Evolutionary conservation across 805 yeast genomes (phyloP).

Genomic region (Deakozyma indianensis): DNA sequence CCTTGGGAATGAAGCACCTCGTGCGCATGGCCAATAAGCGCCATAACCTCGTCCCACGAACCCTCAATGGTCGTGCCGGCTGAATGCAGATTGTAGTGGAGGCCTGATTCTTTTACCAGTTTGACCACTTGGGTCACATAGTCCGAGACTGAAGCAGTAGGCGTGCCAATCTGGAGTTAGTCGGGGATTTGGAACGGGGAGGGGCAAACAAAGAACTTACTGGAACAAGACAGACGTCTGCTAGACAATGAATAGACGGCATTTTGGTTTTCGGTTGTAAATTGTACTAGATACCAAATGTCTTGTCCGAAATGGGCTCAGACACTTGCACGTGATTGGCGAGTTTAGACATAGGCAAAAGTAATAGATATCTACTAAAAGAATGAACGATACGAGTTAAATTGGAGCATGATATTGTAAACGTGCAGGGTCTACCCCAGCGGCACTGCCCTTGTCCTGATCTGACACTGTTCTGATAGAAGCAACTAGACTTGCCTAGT

Average conservation of each 20-base stretch:
- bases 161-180: slow-evolving; percentile 54
- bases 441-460: no score
- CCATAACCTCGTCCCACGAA: slow-evolving; percentile 83
- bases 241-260: slow-evolving; percentile 44
- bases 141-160: slow-evolving; percentile 62
- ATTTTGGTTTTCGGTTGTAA: background rate
- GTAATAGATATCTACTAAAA: no score
- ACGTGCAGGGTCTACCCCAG: no score
- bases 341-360: no score
- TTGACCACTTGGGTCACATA: slow-evolving; percentile 61
- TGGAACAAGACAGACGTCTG: slow-evolving; percentile 79
- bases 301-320: no score
- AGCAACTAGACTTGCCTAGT: no score
- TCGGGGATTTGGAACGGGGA: slow-evolving; percentile 1
- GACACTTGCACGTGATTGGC: no score
- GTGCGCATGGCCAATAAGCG: slow-evolving; percentile 64
- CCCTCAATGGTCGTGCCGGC: slow-evolving; percentile 91
- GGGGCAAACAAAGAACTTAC: slow-evolving; percentile 25
- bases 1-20: slow-evolving; percentile 58
- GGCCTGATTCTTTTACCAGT: slow-evolving; percentile 43
- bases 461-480: no score
- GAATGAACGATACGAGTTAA: no score
- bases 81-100: slow-evolving; percentile 63
- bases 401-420: no score
- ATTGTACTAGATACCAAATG: no score